Evolutionary conservation across 1,284 basidiomycete species (phyloP).

Genomic region (Ceratobasidium sp.): DNA sequence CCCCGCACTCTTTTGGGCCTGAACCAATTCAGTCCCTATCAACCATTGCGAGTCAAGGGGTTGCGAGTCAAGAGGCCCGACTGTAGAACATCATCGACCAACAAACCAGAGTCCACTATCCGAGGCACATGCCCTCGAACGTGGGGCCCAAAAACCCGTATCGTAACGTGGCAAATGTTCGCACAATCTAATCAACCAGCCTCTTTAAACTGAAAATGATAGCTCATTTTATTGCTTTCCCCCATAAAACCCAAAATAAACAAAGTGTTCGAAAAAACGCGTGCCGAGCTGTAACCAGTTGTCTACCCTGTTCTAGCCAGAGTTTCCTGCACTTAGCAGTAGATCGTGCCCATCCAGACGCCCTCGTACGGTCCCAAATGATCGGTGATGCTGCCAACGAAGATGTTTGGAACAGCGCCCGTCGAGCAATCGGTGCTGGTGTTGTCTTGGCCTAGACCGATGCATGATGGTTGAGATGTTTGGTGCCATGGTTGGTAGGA

Average conservation of each 20-base stretch:
- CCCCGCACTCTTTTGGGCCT: no score
- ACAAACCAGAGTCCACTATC: no score
- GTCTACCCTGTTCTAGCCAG: neutral
- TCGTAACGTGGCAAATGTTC: no score
- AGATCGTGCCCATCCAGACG: conserved; percentile 45
- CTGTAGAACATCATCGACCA: no score
- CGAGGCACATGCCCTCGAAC: neutral
- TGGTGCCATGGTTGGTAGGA: neutral
- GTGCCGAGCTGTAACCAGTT: no score
- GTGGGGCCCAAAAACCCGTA: no score
- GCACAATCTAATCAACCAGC: no score
- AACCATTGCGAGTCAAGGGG: no score
- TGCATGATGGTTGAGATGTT: neutral
- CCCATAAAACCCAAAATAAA: conserved; percentile 32
- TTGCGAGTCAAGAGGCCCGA: no score
- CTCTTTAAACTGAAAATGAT: neutral
- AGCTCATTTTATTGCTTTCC: conserved; percentile 5
- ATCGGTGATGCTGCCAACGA: conserved; percentile 46
- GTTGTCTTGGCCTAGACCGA: conserved; percentile 46
- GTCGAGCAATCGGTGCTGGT: conserved; percentile 42
- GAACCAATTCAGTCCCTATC: no score
- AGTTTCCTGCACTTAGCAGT: conserved; percentile 18
- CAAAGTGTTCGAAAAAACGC: neutral
- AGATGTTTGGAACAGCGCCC: conserved; percentile 47
- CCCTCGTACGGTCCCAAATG: conserved; percentile 46